Evolutionary conservation across 495 filamentous ascomycete species (phyloP).

Genomic region (Talaromyces trachyspermus): DNA sequence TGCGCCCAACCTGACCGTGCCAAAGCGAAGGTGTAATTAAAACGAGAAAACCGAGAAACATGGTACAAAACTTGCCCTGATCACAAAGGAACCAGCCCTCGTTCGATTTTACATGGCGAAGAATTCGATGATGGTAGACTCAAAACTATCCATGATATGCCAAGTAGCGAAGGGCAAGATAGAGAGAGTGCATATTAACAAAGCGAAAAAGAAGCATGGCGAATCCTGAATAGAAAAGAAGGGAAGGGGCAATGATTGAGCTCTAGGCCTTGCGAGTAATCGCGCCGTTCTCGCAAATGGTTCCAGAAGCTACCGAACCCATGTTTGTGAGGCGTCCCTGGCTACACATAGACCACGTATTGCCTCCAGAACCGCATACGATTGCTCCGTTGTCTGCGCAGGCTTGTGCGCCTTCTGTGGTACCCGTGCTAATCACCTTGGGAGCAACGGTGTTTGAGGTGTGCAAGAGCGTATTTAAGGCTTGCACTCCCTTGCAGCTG

Average conservation of each 20-base stretch:
- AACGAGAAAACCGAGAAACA: too few species aligned
- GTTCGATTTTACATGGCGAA: too few species aligned
- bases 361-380: conserved; percentile 33
- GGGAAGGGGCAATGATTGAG: background rate
- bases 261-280: conserved; percentile 14
- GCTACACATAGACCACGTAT: conserved; percentile 29
- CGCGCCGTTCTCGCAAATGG: conserved; percentile 25
- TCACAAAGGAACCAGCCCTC: too few species aligned
- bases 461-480: conserved; percentile 1
- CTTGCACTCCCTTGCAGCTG: background rate
- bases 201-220: too few species aligned
- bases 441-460: conserved; percentile 6
- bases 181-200: too few species aligned
- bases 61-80: too few species aligned
- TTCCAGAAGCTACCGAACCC: conserved; percentile 35
- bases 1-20: too few species aligned
- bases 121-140: too few species aligned
- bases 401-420: conserved; percentile 11
- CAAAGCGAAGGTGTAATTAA: too few species aligned
- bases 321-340: conserved; percentile 28
- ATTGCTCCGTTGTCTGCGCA: conserved; percentile 24
- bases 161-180: too few species aligned
- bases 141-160: too few species aligned
- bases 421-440: background rate
- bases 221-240: background rate